A percentile compares a stretch with the other conserved stretches of the same genome.
phyloP scores from a whole-genome alignment of 257 asterid genomes.

The Gynochthodes officinalis region DNA sequence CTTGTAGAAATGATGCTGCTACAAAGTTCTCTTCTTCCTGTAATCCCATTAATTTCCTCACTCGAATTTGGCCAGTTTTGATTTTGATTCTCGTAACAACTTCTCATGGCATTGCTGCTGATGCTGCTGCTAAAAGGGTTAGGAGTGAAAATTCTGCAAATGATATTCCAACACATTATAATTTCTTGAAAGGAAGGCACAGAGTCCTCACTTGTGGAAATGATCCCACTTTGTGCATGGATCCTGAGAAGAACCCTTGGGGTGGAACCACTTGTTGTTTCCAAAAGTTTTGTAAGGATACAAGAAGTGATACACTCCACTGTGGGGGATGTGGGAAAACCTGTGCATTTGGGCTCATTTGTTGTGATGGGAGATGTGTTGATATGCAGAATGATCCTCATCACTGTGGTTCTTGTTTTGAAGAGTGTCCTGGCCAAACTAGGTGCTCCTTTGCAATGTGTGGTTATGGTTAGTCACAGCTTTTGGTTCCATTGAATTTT shows the following conservation, averaged over 20 bases:
- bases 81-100: conserved; percentile 3
- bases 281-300: conserved; percentile 35
- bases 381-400: conserved; percentile 32
- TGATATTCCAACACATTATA: not conserved
- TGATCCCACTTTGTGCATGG: conserved; percentile 33
- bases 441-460: conserved; percentile 46
- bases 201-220: conserved; percentile 26
- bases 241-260: conserved; percentile 39
- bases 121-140: not conserved
- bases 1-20: not conserved
- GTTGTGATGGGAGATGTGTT: conserved; percentile 43
- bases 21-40: not conserved
- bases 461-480: conserved; percentile 37
- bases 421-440: conserved; percentile 26
- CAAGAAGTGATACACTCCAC: conserved; percentile 33
- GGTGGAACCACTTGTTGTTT: conserved; percentile 47
- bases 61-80: not conserved
- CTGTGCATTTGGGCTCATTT: conserved; percentile 38
- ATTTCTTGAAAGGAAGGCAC: conserved; percentile 18
- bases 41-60: not conserved
- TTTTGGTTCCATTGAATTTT: not conserved
- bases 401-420: conserved; percentile 51
- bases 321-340: conserved; percentile 45
- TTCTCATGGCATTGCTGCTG: not conserved
- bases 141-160: no score